A percentile compares a stretch with the other conserved stretches of the same genome.
These are phyloP conservation scores for Cyclocybe aegerita DNA, from an alignment of 768 basidiomycete species.

Conservation along the genomic window DNA sequence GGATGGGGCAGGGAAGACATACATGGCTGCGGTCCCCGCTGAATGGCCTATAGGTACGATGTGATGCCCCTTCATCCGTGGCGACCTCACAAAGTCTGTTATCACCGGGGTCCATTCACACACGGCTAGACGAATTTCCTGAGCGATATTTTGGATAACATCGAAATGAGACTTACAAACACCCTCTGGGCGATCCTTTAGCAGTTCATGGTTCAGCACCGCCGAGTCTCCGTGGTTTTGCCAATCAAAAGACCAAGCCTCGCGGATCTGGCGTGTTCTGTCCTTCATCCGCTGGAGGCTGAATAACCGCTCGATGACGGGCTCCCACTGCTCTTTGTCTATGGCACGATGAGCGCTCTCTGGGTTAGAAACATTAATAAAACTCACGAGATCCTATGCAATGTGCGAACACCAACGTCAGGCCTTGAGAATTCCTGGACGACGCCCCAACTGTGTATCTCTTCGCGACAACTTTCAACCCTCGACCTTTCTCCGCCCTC, in stretches of 20 bases:
- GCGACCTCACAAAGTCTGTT: conserved; percentile 30
- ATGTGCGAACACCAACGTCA: conserved; percentile 48
- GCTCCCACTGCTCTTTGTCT: conserved; percentile 62
- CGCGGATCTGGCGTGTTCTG: conserved; percentile 27
- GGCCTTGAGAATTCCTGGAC: conserved; percentile 26
- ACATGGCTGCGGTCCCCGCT: conserved; percentile 42
- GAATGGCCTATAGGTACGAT: conserved; percentile 44
- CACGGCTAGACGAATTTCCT: conserved; percentile 23
- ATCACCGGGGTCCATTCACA: conserved; percentile 39
- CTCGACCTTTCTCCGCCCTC: not conserved
- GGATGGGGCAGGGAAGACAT: conserved; percentile 6
- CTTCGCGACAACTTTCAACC: conserved; percentile 43
- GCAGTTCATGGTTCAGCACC: conserved; percentile 34
- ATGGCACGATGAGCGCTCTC: not conserved
- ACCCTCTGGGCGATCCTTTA: conserved; percentile 29
- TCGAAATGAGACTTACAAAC: conserved; percentile 30
- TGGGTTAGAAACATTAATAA: not conserved
- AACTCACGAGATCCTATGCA: conserved; percentile 46
- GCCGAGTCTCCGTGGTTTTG: conserved; percentile 51
- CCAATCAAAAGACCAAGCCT: conserved; percentile 53
- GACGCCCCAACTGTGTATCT: conserved; percentile 34
- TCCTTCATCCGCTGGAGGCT: conserved; percentile 20
- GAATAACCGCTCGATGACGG: conserved; percentile 40
- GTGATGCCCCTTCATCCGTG: conserved; percentile 30
- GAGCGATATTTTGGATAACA: not conserved